phyloP scores from a whole-genome alignment of 2,329 filamentous ascomycete species.

The Fusarium circinatum region DNA sequence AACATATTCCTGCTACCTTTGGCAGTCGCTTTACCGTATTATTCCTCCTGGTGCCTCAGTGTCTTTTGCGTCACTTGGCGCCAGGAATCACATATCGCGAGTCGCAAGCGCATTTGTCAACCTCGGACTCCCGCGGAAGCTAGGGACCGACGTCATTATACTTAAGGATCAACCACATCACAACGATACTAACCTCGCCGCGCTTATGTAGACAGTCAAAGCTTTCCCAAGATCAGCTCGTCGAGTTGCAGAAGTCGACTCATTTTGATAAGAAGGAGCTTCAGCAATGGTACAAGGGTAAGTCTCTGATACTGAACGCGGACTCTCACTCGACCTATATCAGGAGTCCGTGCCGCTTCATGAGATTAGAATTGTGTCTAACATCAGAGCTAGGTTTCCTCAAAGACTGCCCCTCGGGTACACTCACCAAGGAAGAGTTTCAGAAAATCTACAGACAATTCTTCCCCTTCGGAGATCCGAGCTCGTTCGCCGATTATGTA shows the following conservation, averaged over 20 bases:
- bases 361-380: constrained; percentile 17
- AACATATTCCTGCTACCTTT: not conserved
- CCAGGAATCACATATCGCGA: constrained; percentile 17
- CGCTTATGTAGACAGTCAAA: constrained; percentile 83
- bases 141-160: constrained; percentile 42
- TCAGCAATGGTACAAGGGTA: constrained; percentile 99
- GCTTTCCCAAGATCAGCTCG: constrained; percentile 94
- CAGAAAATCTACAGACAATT: constrained; percentile 99
- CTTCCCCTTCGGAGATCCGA: constrained; percentile 98
- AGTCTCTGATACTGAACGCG: constrained; percentile 42
- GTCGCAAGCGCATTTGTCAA: constrained; percentile 37
- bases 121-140: constrained; percentile 34
- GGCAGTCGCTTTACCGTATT: not conserved
- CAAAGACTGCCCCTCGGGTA: constrained; percentile 97
- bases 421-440: constrained; percentile 97
- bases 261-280: constrained; percentile 99
- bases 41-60: not conserved
- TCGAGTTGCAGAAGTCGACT: constrained; percentile 94
- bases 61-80: constrained; percentile 19
- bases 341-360: not conserved
- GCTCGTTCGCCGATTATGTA: constrained; percentile 97
- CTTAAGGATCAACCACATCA: constrained; percentile 9
- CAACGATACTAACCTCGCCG: constrained; percentile 35
- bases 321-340: not conserved
- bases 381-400: constrained; percentile 77